phyloP scores from a whole-genome alignment of 2,329 filamentous ascomycete genomes.

The Penicillium sp. region DNA sequence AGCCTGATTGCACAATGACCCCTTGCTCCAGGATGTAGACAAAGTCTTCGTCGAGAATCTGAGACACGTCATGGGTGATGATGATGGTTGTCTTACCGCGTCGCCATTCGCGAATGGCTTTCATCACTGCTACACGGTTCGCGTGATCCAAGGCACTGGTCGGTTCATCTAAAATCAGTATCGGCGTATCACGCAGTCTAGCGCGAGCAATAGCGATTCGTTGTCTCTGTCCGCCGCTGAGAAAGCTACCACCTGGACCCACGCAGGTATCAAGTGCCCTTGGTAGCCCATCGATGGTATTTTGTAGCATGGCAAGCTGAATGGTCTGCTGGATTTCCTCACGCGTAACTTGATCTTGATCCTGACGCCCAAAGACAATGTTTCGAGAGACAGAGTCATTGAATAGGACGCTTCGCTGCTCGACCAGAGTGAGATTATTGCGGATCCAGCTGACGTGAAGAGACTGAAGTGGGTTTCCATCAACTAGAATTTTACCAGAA shows the following conservation, averaged over 20 bases:
- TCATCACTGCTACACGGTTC: conserved; percentile 63
- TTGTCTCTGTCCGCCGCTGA: conserved; percentile 84
- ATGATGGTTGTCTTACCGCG: conserved; percentile 79
- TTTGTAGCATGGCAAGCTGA: conserved; percentile 61
- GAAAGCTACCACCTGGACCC: conserved; percentile 59
- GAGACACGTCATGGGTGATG: conserved; percentile 81
- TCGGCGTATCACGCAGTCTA: conserved; percentile 65
- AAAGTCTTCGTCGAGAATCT: conserved; percentile 67
- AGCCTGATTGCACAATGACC: conserved; percentile 62
- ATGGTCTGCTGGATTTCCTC: conserved; percentile 58
- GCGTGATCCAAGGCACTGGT: conserved; percentile 79
- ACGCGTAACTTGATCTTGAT: conserved; percentile 46
- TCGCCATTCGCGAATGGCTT: conserved; percentile 71
- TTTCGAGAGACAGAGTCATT: conserved; percentile 73
- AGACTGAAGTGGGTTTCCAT: conserved; percentile 55
- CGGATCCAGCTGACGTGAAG: conserved; percentile 68
- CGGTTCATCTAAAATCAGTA: conserved; percentile 82
- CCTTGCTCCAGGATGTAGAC: conserved; percentile 74
- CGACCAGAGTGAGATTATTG: conserved; percentile 69
- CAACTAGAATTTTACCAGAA: conserved; percentile 62
- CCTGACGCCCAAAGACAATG: conserved; percentile 61
- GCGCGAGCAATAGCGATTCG: conserved; percentile 75
- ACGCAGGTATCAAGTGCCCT: conserved; percentile 66
- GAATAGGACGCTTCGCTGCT: conserved; percentile 77
- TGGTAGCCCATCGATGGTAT: conserved; percentile 61